These are phyloP conservation scores for Komagataella ulmi DNA, from an alignment of 805 yeast genomes.

Conservation along the genomic window DNA sequence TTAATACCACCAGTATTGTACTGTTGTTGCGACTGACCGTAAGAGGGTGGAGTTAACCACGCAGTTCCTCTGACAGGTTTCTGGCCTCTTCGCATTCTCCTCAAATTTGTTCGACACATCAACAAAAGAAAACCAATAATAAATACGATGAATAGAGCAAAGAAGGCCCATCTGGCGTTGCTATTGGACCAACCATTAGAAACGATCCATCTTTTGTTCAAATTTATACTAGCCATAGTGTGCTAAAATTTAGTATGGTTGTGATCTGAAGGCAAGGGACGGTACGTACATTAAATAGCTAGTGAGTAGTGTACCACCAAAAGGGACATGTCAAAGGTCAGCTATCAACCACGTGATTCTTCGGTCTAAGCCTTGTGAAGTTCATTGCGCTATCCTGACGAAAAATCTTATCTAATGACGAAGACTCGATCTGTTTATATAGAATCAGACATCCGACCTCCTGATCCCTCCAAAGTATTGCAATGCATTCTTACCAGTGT, in stretches of 20 bases:
- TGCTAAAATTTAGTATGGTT: neutral
- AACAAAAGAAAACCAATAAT: conserved; percentile 31
- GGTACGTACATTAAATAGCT: neutral
- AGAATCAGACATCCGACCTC: neutral
- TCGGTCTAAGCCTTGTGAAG: neutral
- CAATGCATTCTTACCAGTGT: neutral
- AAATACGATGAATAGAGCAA: conserved; percentile 43
- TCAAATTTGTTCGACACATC: conserved; percentile 41
- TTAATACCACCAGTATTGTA: conserved; percentile 21
- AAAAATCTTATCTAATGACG: neutral
- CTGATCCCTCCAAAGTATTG: neutral
- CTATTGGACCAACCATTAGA: neutral
- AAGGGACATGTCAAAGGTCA: neutral
- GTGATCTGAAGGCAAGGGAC: neutral
- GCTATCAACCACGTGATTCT: neutral
- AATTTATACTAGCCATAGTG: neutral
- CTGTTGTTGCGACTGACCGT: conserved; percentile 50
- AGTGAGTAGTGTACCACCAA: neutral
- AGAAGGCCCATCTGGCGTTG: conserved; percentile 49
- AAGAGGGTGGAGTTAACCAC: conserved; percentile 82
- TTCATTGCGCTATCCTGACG: neutral
- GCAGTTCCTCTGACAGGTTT: conserved; percentile 63
- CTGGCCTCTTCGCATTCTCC: conserved; percentile 36
- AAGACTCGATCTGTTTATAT: neutral
- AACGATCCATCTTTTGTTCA: neutral